Evolutionary conservation across 495 filamentous ascomycete genomes (phyloP).

Genomic region (Thermothielavioides terrestris): DNA sequence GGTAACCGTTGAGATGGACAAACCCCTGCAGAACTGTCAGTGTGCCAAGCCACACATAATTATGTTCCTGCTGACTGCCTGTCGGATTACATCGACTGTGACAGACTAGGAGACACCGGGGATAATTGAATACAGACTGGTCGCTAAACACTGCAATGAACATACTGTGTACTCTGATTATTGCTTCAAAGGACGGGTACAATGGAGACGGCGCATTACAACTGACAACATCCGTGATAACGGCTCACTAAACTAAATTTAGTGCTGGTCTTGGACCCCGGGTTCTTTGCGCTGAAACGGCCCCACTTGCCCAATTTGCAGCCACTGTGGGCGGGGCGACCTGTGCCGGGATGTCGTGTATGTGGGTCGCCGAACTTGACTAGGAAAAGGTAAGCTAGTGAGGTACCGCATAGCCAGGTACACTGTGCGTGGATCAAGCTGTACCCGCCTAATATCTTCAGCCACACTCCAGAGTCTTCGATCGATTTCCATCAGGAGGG

Average conservation of each 20-base stretch:
- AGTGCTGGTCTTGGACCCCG: neutral
- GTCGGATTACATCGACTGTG: too few species aligned
- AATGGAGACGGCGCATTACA: too few species aligned
- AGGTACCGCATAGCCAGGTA: constrained; percentile 4
- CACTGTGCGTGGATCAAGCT: neutral
- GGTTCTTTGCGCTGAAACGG: neutral
- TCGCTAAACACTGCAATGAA: too few species aligned
- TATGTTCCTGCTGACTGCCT: too few species aligned
- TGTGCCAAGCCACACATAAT: too few species aligned
- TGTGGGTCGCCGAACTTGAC: constrained; percentile 5
- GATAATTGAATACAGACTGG: too few species aligned
- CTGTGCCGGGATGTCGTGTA: constrained; percentile 13
- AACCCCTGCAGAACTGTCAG: too few species aligned
- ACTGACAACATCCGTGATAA: too few species aligned
- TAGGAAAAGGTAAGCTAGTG: constrained; percentile 5
- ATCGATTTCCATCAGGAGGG: constrained; percentile 32
- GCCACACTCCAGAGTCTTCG: constrained; percentile 32
- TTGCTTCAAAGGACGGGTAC: too few species aligned
- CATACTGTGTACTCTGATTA: too few species aligned
- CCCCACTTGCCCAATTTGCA: neutral
- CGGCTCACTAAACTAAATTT: constrained; percentile 1
- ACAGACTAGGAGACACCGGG: too few species aligned
- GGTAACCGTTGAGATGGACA: too few species aligned
- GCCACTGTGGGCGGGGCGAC: constrained; percentile 14
- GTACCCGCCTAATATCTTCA: constrained; percentile 23